Evolutionary conservation across 176 grass and related monocot species (phyloP).

Genomic region (Cenchrus purpureus): DNA sequence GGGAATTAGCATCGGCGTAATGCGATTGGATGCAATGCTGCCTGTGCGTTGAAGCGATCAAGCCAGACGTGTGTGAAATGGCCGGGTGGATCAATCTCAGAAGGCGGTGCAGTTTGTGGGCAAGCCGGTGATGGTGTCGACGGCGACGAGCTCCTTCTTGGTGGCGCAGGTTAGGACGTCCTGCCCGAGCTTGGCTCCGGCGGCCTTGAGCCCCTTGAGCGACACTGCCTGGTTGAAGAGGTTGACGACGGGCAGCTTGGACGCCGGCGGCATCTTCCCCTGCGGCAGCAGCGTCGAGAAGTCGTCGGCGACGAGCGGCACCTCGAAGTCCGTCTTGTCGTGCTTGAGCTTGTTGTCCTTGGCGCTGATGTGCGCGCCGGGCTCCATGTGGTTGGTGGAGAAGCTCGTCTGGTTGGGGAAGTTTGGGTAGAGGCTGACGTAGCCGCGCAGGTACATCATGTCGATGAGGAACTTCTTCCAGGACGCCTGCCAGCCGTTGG

Average conservation of each 20-base stretch:
- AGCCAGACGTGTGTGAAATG: no score
- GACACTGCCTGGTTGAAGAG: slow-evolving; percentile 96
- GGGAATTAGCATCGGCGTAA: neutral
- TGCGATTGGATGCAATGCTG: neutral
- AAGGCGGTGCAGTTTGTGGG: slow-evolving; percentile 78
- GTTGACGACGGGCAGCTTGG: slow-evolving; percentile 83
- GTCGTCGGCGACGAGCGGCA: slow-evolving; percentile 80
- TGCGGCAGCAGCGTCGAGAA: slow-evolving; percentile 69
- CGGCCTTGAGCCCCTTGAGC: slow-evolving; percentile 85
- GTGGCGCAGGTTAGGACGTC: slow-evolving; percentile 65
- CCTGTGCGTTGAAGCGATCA: neutral
- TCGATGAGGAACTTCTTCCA: slow-evolving; percentile 99
- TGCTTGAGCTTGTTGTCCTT: slow-evolving; percentile 83
- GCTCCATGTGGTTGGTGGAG: slow-evolving; percentile 99
- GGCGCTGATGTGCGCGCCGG: slow-evolving; percentile 92
- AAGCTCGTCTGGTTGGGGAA: slow-evolving; percentile 94
- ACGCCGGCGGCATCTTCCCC: slow-evolving; percentile 86
- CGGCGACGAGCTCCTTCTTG: slow-evolving; percentile 51
- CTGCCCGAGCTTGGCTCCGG: slow-evolving; percentile 82
- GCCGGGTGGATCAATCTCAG: neutral
- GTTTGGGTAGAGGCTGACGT: slow-evolving; percentile 88
- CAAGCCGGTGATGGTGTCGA: slow-evolving; percentile 75
- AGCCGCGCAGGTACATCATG: slow-evolving; percentile 97
- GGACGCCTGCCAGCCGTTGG: slow-evolving; percentile 94
- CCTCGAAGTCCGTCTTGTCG: slow-evolving; percentile 74